phyloP scores from a whole-genome alignment of 2,329 filamentous ascomycete species.

The Fusarium denticulatum region DNA sequence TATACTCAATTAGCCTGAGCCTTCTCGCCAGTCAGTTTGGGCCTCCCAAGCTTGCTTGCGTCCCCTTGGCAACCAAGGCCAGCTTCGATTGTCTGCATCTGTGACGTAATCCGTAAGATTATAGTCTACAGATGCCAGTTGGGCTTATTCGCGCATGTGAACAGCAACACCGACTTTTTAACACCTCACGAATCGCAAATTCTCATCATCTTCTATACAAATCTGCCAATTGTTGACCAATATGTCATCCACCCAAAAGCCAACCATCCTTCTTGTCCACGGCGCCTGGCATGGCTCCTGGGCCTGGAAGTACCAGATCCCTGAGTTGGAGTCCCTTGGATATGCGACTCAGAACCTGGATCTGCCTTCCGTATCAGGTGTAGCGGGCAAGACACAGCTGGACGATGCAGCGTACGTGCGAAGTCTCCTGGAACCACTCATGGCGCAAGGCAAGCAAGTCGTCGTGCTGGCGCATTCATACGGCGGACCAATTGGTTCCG shows the following conservation, averaged over 20 bases:
- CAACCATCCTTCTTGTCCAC: background rate
- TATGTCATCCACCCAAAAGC: background rate
- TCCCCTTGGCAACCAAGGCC: background rate
- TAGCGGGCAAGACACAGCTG: background rate
- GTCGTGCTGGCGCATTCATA: background rate
- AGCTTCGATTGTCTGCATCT: too few species aligned
- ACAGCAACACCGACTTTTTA: background rate
- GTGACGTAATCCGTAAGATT: background rate
- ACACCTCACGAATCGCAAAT: rapidly evolving
- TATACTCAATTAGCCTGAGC: rapidly evolving
- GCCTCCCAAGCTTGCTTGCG: background rate
- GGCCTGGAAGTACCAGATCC: background rate
- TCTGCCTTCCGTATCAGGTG: background rate
- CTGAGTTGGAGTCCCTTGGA: background rate
- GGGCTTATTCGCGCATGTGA: background rate
- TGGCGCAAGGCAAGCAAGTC: background rate
- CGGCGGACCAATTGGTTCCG: background rate
- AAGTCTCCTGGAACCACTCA: background rate
- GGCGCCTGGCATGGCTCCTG: slow-evolving; percentile 1
- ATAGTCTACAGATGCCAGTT: background rate
- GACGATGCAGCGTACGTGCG: background rate
- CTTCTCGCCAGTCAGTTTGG: rapidly evolving
- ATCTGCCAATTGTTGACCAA: background rate
- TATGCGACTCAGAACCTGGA: background rate
- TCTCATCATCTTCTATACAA: rapidly evolving